A percentile compares a stretch with the other conserved stretches of the same genome.
phyloP scores from a whole-genome alignment of 192 early-diverging fungal species.

The Backusella parvicylindrica region DNA sequence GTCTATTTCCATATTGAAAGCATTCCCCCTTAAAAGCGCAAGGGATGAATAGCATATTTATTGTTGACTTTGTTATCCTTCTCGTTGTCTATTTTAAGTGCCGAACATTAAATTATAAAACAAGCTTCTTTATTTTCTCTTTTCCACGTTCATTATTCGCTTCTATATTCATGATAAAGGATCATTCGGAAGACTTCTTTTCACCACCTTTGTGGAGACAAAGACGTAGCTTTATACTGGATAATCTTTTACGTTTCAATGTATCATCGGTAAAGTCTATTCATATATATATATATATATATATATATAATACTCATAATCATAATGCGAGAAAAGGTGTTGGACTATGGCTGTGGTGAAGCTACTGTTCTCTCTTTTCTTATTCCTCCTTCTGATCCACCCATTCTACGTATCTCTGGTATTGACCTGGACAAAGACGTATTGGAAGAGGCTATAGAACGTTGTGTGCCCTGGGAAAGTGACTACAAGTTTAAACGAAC shows the following conservation, averaged over 20 bases:
- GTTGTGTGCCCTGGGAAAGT: constrained; percentile 54
- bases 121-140: background rate
- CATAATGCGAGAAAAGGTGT: constrained; percentile 47
- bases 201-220: constrained; percentile 82
- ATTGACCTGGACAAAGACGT: constrained; percentile 60
- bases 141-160: background rate
- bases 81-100: no score
- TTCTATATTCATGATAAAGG: background rate
- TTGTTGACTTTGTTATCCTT: no score
- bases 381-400: constrained; percentile 39
- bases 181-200: constrained; percentile 10
- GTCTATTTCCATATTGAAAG: no score
- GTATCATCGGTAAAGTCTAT: background rate
- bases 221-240: constrained; percentile 60
- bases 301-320: constrained; percentile 37
- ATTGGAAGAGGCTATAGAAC: constrained; percentile 41
- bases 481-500: constrained; percentile 61
- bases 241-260: constrained; percentile 30
- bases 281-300: constrained; percentile 12
- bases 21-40: no score
- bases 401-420: constrained; percentile 61
- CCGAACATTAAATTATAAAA: no score
- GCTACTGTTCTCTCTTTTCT: constrained; percentile 70
- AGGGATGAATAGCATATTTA: no score
- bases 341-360: constrained; percentile 89